A percentile compares a stretch with the other conserved stretches of the same genome.
Conservation (phyloP, 1,284 basidiomycete species). For the Puccinia brachypodii region DNA sequence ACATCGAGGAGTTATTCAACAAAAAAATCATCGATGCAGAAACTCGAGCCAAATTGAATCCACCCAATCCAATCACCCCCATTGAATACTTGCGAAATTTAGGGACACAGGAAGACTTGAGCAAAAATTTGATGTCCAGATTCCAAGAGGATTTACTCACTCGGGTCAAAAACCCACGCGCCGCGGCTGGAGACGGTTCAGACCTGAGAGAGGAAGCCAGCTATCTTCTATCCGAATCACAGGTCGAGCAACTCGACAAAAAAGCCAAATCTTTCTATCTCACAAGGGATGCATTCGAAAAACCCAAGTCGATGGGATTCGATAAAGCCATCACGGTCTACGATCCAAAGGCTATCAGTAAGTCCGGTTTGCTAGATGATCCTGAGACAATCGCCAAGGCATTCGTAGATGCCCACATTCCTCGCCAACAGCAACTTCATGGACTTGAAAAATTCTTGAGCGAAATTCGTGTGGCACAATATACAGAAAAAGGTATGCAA, state of each 20-base stretch:
- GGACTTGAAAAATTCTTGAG: not conserved
- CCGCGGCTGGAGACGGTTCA: no score
- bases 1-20: not conserved
- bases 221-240: not conserved
- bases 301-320: not conserved
- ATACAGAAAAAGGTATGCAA: not conserved
- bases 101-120: constrained; percentile 11
- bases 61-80: not conserved
- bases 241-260: not conserved
- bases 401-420: not conserved
- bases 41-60: not conserved
- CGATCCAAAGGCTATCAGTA: not conserved
- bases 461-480: not conserved
- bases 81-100: not conserved
- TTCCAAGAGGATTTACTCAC: not conserved
- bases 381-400: not conserved
- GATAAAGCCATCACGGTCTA: not conserved
- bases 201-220: not conserved
- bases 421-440: not conserved
- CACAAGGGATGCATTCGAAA: not conserved
- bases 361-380: not conserved
- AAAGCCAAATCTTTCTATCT: not conserved
- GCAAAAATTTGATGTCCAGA: not conserved
- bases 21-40: not conserved
- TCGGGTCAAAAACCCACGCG: no score